Percentiles rank a stretch among this genome's conserved stretches.
phyloP scores from a whole-genome alignment of 768 basidiomycete genomes.

The Cyclocybe cylindracea region DNA sequence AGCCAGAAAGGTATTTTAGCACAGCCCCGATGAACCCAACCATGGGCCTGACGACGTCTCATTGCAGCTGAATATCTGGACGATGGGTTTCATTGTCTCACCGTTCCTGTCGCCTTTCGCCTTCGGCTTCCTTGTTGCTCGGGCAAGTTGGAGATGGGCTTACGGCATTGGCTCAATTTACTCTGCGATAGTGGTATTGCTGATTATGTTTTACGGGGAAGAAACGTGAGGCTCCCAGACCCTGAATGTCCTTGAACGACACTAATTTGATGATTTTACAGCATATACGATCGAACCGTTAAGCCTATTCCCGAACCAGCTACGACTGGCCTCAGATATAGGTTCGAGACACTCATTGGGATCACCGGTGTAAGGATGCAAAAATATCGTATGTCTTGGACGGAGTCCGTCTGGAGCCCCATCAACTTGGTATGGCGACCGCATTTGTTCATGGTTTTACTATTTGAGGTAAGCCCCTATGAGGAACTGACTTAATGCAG shows the following conservation, averaged over 20 bases:
- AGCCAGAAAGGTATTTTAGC: slow-evolving; percentile 53
- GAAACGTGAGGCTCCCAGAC: slow-evolving; percentile 51
- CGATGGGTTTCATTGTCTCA: slow-evolving; percentile 70
- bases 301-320: slow-evolving; percentile 47
- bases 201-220: slow-evolving; percentile 64
- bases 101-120: slow-evolving; percentile 66
- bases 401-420: slow-evolving; percentile 40
- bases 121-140: slow-evolving; percentile 67
- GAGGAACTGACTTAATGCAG: not conserved
- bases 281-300: slow-evolving; percentile 63
- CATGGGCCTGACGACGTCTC: not conserved
- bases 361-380: slow-evolving; percentile 61
- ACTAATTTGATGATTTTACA: slow-evolving; percentile 19
- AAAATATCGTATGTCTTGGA: slow-evolving; percentile 56
- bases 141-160: slow-evolving; percentile 62
- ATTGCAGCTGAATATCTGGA: slow-evolving; percentile 64
- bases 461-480: slow-evolving; percentile 47
- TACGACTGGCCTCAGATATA: slow-evolving; percentile 46
- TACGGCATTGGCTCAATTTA: slow-evolving; percentile 70
- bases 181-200: slow-evolving; percentile 48
- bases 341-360: slow-evolving; percentile 63
- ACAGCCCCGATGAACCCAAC: not conserved
- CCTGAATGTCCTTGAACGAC: not conserved
- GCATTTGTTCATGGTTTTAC: slow-evolving; percentile 49
- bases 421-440: slow-evolving; percentile 66